Evolutionary conservation across 2,329 filamentous ascomycete genomes (phyloP).

Genomic region (Phoma sp.): DNA sequence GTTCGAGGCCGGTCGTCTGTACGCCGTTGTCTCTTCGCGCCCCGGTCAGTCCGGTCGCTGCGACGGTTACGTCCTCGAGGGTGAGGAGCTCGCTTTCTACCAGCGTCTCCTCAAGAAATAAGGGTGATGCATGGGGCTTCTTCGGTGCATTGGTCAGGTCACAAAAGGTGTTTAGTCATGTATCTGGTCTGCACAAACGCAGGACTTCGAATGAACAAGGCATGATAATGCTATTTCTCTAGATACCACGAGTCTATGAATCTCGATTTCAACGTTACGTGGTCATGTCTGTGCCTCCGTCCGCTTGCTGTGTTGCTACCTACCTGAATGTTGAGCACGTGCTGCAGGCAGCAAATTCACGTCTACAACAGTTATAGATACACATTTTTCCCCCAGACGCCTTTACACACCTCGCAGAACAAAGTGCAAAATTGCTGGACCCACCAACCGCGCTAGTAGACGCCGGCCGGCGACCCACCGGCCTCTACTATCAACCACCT

Average conservation of each 20-base stretch:
- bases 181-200: slow-evolving; percentile 50
- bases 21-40: slow-evolving; percentile 88
- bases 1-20: slow-evolving; percentile 98
- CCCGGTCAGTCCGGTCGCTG: slow-evolving; percentile 96
- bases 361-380: no score
- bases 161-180: slow-evolving; percentile 51
- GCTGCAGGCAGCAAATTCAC: no score
- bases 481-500: background rate
- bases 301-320: background rate
- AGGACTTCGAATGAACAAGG: slow-evolving; percentile 47
- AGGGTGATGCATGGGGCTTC: slow-evolving; percentile 49
- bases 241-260: slow-evolving; percentile 50
- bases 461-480: slow-evolving; percentile 7
- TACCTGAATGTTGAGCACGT: background rate
- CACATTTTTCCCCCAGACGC: background rate
- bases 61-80: slow-evolving; percentile 98
- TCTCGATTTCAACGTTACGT: slow-evolving; percentile 43
- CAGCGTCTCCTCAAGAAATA: slow-evolving; percentile 99
- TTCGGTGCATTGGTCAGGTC: slow-evolving; percentile 50
- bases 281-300: slow-evolving; percentile 9
- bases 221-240: slow-evolving; percentile 46
- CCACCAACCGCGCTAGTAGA: slow-evolving; percentile 8
- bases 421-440: slow-evolving; percentile 6
- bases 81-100: slow-evolving; percentile 99
- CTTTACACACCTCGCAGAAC: background rate